Conservation (phyloP, 2,329 filamentous ascomycete species). For the Aureobasidium sp. region DNA sequence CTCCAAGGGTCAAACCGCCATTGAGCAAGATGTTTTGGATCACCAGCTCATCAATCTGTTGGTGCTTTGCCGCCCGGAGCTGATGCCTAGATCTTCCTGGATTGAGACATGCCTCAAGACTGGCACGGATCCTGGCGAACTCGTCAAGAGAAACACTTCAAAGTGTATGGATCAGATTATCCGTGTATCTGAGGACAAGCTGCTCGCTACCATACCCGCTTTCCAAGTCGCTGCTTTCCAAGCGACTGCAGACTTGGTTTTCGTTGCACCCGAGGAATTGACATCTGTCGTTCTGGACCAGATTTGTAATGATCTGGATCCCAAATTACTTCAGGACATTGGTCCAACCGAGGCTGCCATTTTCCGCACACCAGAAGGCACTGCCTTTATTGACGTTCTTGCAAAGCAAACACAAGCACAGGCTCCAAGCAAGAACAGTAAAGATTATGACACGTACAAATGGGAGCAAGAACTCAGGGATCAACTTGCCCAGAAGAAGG, state of each 20-base stretch:
- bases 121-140: constrained; percentile 71
- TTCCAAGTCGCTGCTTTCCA: constrained; percentile 62
- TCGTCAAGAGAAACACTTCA: constrained; percentile 59
- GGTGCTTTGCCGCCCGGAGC: constrained; percentile 67
- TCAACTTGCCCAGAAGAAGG: constrained; percentile 89
- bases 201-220: constrained; percentile 43
- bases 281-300: constrained; percentile 68
- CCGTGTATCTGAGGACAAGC: constrained; percentile 35
- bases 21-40: constrained; percentile 50
- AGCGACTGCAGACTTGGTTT: constrained; percentile 84
- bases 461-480: constrained; percentile 91
- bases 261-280: constrained; percentile 80
- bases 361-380: constrained; percentile 82
- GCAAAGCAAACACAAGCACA: constrained; percentile 68
- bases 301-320: constrained; percentile 66
- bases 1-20: constrained; percentile 35
- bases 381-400: constrained; percentile 81
- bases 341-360: constrained; percentile 89
- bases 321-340: constrained; percentile 60
- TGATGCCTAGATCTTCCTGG: constrained; percentile 77
- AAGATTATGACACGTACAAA: constrained; percentile 91
- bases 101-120: constrained; percentile 79
- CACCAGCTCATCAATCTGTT: constrained; percentile 69
- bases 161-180: constrained; percentile 63
- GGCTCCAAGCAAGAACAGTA: constrained; percentile 77